A percentile compares a stretch with the other conserved stretches of the same genome.
Conservation (phyloP, 2,329 filamentous ascomycete genomes). For the Venturia asperata region DNA sequence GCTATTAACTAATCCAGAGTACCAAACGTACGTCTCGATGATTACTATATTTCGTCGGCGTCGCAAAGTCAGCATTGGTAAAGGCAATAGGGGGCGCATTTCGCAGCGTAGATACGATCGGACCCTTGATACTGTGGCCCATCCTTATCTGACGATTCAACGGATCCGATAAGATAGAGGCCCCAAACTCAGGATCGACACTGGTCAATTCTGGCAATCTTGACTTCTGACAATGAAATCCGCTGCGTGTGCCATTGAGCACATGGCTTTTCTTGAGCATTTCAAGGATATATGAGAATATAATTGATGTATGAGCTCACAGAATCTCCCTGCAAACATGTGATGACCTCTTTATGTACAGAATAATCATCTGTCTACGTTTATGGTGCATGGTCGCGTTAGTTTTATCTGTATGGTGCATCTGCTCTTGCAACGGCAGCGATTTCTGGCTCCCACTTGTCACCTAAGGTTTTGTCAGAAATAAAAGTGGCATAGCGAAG, state of each 20-base stretch:
- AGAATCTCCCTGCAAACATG: background rate
- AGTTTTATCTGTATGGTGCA: slow-evolving; percentile 57
- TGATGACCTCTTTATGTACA: slow-evolving; percentile 2
- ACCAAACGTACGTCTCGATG: no score
- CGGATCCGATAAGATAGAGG: no score
- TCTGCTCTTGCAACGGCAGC: slow-evolving; percentile 88
- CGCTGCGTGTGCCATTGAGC: background rate
- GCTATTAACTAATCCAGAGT: no score
- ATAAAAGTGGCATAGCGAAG: background rate
- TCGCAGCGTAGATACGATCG: no score
- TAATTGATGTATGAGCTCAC: background rate
- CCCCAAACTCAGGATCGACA: no score
- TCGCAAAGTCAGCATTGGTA: no score
- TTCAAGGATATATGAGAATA: background rate
- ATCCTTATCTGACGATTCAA: no score
- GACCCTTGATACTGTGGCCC: no score
- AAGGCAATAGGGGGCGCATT: no score
- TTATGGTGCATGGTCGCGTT: background rate
- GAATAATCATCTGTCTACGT: background rate
- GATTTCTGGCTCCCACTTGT: slow-evolving; percentile 89
- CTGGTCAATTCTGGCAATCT: no score
- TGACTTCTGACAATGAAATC: no score
- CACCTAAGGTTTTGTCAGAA: slow-evolving; percentile 27
- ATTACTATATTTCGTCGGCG: no score
- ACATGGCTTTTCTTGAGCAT: background rate